These are phyloP conservation scores for Nyctanthes arbortristis DNA, from an alignment of 257 asterid genomes.

Conservation along the genomic window DNA sequence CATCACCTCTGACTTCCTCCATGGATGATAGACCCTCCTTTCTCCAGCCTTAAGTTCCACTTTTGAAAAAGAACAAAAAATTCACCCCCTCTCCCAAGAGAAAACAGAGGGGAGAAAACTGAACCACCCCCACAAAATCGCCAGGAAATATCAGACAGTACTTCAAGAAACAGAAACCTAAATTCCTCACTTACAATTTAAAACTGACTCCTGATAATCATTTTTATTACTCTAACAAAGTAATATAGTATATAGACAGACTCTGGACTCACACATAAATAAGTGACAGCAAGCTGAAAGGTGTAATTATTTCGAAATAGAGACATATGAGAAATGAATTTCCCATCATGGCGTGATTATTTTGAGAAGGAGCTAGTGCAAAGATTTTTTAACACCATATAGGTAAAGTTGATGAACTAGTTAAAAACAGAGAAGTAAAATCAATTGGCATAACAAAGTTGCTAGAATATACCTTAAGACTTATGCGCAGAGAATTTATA, in stretches of 20 bases:
- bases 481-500: conserved; percentile 89
- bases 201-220: neutral
- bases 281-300: neutral
- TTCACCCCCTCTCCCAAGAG: neutral
- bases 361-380: conserved; percentile 4
- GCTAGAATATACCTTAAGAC: conserved; percentile 77
- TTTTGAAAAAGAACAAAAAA: neutral
- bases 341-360: conserved; percentile 12
- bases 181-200: neutral
- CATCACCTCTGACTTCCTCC: neutral
- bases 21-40: neutral
- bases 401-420: conserved; percentile 12
- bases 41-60: neutral
- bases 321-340: neutral
- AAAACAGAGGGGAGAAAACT: neutral
- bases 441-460: conserved; percentile 17
- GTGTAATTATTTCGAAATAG: neutral
- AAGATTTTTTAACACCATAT: conserved; percentile 1
- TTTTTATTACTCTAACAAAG: conserved; percentile 1
- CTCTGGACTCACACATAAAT: conserved; percentile 5
- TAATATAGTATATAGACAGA: conserved; percentile 1
- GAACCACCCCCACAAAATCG: neutral
- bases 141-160: neutral
- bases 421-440: conserved; percentile 7
- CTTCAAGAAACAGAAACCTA: neutral